Percentiles rank a stretch among this genome's conserved stretches.
Conservation (phyloP, 2,329 filamentous ascomycete species). For the Pestalotiopsis sp. region DNA sequence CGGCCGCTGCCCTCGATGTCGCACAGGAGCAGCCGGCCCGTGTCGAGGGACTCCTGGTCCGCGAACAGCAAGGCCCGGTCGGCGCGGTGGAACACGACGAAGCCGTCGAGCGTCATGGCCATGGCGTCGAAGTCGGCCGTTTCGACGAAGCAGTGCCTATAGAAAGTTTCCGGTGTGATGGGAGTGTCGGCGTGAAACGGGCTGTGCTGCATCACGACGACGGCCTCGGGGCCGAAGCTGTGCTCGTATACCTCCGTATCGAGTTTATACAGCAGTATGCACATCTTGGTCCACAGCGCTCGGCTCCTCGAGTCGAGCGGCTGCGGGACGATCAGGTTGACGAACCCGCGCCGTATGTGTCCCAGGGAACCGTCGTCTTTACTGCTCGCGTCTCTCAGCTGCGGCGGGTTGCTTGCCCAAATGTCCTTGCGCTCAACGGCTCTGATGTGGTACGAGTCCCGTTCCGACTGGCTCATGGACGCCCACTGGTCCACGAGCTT, state of each 20-base stretch:
- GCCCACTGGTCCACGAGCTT: not conserved
- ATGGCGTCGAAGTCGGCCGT: not conserved
- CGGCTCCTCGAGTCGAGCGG: not conserved
- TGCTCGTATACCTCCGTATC: not conserved
- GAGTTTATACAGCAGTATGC: not conserved
- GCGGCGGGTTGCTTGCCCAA: not conserved
- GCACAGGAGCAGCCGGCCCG: not conserved
- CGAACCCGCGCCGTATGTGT: not conserved
- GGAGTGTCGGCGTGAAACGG: not conserved
- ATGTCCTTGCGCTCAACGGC: not conserved
- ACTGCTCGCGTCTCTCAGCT: not conserved
- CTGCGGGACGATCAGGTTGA: conserved; percentile 1
- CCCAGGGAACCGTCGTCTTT: not conserved
- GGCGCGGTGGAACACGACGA: not conserved
- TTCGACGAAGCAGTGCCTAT: not conserved
- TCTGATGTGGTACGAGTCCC: not conserved
- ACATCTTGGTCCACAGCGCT: not conserved
- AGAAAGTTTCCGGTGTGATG: not conserved
- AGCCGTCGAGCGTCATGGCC: not conserved
- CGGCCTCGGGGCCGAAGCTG: not conserved
- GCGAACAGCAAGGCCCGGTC: not conserved
- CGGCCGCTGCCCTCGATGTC: not conserved
- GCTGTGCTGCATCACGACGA: not conserved
- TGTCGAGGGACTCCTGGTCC: not conserved
- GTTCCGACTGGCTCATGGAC: not conserved